Evolutionary conservation across 306 rosid genomes (phyloP).

Genomic region (Aeschynomene evenia): DNA sequence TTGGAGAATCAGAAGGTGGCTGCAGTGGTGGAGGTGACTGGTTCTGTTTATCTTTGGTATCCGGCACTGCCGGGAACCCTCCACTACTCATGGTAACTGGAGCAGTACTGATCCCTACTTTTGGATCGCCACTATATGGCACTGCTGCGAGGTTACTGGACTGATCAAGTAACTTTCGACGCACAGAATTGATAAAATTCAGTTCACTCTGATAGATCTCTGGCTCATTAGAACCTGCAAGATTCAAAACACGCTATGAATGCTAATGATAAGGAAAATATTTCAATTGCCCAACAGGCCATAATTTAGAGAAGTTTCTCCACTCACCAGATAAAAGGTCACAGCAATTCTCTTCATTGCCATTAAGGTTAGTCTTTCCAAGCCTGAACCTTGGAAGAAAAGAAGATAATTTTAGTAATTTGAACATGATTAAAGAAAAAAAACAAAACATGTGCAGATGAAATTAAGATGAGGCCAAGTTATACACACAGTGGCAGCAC

Average conservation of each 20-base stretch:
- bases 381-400: constrained; percentile 49
- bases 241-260: constrained; percentile 19
- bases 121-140: constrained; percentile 40
- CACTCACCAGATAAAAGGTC: constrained; percentile 55
- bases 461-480: constrained; percentile 18
- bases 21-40: constrained; percentile 34
- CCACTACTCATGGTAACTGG: constrained; percentile 70
- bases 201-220: constrained; percentile 25
- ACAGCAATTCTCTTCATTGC: constrained; percentile 31
- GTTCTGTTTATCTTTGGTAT: constrained; percentile 33
- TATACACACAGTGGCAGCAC: constrained; percentile 50
- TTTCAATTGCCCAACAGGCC: neutral
- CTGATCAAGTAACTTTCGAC: constrained; percentile 69
- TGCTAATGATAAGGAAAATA: neutral
- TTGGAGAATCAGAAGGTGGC: constrained; percentile 27
- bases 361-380: constrained; percentile 28
- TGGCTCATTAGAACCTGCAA: constrained; percentile 46
- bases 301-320: constrained; percentile 2
- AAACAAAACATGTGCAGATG: neutral
- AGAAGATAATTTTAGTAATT: constrained; percentile 27
- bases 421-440: constrained; percentile 20
- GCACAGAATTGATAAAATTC: constrained; percentile 32
- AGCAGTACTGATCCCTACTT: constrained; percentile 42
- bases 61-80: constrained; percentile 63
- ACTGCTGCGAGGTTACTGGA: constrained; percentile 70